These are phyloP conservation scores for Hymenoscyphus fructigenus DNA, from an alignment of 2,329 filamentous ascomycete species.

Conservation along the genomic window DNA sequence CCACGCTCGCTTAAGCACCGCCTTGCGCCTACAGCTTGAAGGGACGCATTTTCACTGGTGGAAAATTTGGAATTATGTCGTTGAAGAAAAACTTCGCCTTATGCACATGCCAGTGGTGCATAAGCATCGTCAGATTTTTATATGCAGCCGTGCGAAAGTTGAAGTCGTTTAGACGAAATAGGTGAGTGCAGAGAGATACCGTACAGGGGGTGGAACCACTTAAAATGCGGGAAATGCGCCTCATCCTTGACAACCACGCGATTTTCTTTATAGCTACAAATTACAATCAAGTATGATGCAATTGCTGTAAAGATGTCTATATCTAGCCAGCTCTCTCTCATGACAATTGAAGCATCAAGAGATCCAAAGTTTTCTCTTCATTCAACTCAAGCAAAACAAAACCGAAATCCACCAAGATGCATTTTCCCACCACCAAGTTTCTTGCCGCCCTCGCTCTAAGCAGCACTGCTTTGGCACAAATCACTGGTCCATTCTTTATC, in stretches of 20 bases:
- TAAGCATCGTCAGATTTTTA: not conserved
- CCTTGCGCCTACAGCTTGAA: not conserved
- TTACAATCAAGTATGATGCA: not conserved
- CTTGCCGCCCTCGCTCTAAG: not conserved
- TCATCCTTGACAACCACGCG: not conserved
- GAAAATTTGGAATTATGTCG: not conserved
- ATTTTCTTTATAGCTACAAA: not conserved
- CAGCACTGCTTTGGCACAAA: not conserved
- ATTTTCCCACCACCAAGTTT: not conserved
- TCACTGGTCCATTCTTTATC: not conserved
- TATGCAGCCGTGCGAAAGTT: not conserved
- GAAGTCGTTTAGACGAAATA: not conserved
- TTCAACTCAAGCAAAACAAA: not conserved
- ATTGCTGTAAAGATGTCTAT: not conserved
- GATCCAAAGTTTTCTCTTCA: not conserved
- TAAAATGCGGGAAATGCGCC: not conserved
- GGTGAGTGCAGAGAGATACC: not conserved
- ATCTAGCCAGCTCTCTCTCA: not conserved
- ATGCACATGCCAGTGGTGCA: not conserved
- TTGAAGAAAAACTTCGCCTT: not conserved
- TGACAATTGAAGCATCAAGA: not conserved
- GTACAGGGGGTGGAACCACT: not conserved
- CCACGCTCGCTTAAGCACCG: not conserved
- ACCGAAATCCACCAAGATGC: not conserved
- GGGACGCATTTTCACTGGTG: not conserved